phyloP scores from a whole-genome alignment of 495 filamentous ascomycete genomes.

The Penicillium ochrochloron region DNA sequence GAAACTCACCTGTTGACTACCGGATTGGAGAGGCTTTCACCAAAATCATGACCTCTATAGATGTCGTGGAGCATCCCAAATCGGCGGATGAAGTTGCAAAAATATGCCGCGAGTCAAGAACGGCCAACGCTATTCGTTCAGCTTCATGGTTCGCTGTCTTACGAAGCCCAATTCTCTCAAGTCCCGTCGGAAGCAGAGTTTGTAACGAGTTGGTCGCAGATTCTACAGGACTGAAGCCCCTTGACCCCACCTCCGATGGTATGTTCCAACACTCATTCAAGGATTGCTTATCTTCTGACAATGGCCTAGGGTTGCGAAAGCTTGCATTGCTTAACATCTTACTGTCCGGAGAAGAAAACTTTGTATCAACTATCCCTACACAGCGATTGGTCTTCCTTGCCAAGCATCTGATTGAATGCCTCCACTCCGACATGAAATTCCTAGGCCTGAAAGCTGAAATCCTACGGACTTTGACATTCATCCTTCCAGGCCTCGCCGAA shows the following conservation, averaged over 20 bases:
- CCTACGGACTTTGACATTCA: conserved; percentile 62
- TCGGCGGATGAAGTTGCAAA: conserved; percentile 40
- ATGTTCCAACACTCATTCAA: conserved; percentile 19
- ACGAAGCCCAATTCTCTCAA: conserved; percentile 41
- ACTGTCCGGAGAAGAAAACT: conserved; percentile 54
- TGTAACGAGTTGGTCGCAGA: conserved; percentile 66
- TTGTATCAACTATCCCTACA: conserved; percentile 64
- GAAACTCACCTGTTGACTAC: conserved; percentile 41
- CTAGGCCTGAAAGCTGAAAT: conserved; percentile 53
- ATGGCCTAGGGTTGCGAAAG: conserved; percentile 50
- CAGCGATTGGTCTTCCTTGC: conserved; percentile 83
- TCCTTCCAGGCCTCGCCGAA: conserved; percentile 72
- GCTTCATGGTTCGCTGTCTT: conserved; percentile 46
- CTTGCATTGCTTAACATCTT: conserved; percentile 64
- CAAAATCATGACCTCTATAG: conserved; percentile 42
- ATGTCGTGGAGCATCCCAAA: conserved; percentile 30
- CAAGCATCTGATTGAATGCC: conserved; percentile 74
- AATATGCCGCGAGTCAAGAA: conserved; percentile 43
- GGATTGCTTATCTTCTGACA: conserved; percentile 24
- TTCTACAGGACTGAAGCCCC: conserved; percentile 56
- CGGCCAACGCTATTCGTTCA: conserved; percentile 45
- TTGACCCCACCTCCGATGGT: conserved; percentile 46
- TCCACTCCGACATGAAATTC: conserved; percentile 55
- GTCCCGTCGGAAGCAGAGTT: conserved; percentile 45
- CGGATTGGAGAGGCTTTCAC: conserved; percentile 47